Evolutionary conservation across 345 rosid genomes (phyloP).

Genomic region (Eutrema heterophyllum): DNA sequence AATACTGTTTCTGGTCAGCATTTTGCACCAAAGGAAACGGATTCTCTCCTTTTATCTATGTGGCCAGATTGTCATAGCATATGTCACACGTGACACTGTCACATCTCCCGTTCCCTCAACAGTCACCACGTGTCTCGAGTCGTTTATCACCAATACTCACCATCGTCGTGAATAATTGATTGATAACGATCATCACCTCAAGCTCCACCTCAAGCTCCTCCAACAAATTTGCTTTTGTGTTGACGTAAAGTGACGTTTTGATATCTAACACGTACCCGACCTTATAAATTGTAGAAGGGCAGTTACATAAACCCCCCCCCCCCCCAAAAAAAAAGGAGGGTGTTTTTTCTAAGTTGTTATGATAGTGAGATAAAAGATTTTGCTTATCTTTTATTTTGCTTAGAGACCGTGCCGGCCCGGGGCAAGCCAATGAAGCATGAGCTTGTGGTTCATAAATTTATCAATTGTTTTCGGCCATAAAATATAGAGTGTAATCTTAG

Average conservation of each 20-base stretch:
- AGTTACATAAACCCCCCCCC: no score
- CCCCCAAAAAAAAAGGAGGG: no score
- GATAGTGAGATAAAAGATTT: conserved; percentile 8
- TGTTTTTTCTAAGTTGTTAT: background rate
- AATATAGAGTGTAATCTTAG: no score
- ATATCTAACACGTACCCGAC: background rate
- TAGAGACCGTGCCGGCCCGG: no score
- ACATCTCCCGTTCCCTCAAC: background rate
- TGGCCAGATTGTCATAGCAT: background rate
- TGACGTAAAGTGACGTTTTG: conserved; percentile 12
- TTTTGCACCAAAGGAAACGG: conserved; percentile 10
- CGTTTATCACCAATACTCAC: background rate
- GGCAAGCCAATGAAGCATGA: no score
- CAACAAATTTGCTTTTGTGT: background rate
- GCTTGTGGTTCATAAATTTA: no score
- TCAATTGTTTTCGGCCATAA: no score
- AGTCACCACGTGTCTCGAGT: conserved; percentile 4
- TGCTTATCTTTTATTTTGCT: conserved; percentile 25
- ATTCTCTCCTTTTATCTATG: background rate
- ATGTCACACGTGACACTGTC: conserved; percentile 1
- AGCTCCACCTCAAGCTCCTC: background rate
- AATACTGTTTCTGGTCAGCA: background rate
- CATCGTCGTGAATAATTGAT: background rate
- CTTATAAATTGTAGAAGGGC: conserved; percentile 9
- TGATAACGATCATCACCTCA: conserved; percentile 5